phyloP scores from a whole-genome alignment of 2,329 filamentous ascomycete genomes.

The Apiospora saccharicola region DNA sequence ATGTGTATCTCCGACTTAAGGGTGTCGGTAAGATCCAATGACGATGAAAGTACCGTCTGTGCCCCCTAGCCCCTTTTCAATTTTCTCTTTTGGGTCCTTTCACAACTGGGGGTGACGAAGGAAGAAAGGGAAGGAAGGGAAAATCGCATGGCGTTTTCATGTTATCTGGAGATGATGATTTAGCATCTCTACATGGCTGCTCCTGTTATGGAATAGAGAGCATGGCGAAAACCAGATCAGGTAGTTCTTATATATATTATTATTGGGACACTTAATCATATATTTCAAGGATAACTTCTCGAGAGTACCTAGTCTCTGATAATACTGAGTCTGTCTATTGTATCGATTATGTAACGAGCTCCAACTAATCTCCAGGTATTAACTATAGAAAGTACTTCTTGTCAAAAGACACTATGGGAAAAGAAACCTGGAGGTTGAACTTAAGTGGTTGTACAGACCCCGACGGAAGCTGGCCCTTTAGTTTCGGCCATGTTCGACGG shows the following conservation, averaged over 20 bases:
- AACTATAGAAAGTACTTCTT: too few relatives aligned
- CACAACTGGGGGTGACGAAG: background rate
- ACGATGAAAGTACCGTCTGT: slow-evolving; percentile 5
- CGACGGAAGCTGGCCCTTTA: background rate
- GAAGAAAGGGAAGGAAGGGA: background rate
- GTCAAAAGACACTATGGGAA: too few relatives aligned
- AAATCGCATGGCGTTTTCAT: background rate
- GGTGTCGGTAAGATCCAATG: slow-evolving; percentile 64
- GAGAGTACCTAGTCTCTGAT: background rate
- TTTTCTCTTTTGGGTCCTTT: background rate
- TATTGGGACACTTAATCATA: background rate
- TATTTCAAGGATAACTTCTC: background rate
- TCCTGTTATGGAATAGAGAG: background rate
- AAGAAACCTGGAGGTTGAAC: too few relatives aligned
- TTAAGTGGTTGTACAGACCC: background rate
- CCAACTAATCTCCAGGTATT: background rate
- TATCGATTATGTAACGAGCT: background rate
- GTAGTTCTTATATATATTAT: background rate
- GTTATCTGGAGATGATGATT: background rate
- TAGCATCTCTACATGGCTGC: background rate
- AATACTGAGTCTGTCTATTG: background rate
- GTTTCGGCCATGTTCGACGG: background rate
- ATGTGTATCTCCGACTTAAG: slow-evolving; percentile 72
- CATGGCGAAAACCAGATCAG: background rate
- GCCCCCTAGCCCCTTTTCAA: background rate